Evolutionary conservation across 1,139 yeast species (phyloP).

Genomic region (Suhomyces bokatorum): DNA sequence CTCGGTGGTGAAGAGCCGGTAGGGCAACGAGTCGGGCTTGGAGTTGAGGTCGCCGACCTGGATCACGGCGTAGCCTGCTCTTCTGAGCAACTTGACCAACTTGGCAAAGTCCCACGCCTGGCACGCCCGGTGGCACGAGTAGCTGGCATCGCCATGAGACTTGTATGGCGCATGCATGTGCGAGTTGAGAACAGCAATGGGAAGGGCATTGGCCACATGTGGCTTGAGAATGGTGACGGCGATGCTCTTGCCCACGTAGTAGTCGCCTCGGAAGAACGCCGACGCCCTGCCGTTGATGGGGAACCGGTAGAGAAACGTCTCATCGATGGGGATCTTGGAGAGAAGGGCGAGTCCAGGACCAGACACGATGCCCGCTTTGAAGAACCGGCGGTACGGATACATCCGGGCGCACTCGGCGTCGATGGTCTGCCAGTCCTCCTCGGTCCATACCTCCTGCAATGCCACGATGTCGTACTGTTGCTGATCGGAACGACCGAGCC

Average conservation of each 20-base stretch:
- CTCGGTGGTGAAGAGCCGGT: constrained; percentile 66
- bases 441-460: constrained; percentile 90
- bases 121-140: constrained; percentile 84
- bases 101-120: constrained; percentile 96
- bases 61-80: constrained; percentile 80
- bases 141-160: constrained; percentile 78
- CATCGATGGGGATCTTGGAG: constrained; percentile 79
- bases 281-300: constrained; percentile 94
- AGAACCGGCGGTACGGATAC: constrained; percentile 69
- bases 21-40: constrained; percentile 81
- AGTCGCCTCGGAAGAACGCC: constrained; percentile 93
- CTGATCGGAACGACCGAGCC: constrained; percentile 47
- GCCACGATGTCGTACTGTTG: constrained; percentile 80
- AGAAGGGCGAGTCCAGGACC: constrained; percentile 93
- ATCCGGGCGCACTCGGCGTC: constrained; percentile 41
- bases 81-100: constrained; percentile 58
- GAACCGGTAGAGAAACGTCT: constrained; percentile 76
- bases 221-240: constrained; percentile 72
- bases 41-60: constrained; percentile 94
- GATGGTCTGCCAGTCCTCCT: constrained; percentile 75
- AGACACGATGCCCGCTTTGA: constrained; percentile 78
- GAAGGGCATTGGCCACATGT: constrained; percentile 44
- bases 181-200: constrained; percentile 79
- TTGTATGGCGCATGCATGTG: constrained; percentile 99
- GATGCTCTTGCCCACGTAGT: constrained; percentile 93